These are phyloP conservation scores for Didymella exigua DNA, from an alignment of 2,329 filamentous ascomycete genomes.

Conservation along the genomic window DNA sequence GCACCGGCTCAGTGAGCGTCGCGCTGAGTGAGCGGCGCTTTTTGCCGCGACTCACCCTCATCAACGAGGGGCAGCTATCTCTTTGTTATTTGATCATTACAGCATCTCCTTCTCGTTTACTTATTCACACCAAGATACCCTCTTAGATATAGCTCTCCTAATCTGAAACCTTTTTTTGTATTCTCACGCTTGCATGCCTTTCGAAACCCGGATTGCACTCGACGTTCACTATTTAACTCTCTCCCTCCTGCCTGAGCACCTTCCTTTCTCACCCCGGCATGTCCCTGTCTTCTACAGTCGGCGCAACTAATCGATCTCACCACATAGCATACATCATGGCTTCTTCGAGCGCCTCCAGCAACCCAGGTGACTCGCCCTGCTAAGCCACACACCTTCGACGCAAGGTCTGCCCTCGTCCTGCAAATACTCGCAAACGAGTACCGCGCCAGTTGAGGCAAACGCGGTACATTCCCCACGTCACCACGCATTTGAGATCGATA, in stretches of 20 bases:
- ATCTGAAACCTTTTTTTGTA: slow-evolving; percentile 2
- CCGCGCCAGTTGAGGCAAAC: slow-evolving; percentile 33
- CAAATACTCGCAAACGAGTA: slow-evolving; percentile 59
- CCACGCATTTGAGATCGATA: slow-evolving; percentile 37
- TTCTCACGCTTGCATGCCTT: not conserved
- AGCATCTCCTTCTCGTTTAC: slow-evolving; percentile 6
- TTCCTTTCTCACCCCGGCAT: too few relatives aligned
- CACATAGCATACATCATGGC: too few relatives aligned
- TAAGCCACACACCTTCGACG: slow-evolving; percentile 62
- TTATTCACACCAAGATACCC: slow-evolving; percentile 22
- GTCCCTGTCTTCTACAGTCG: slow-evolving; percentile 53
- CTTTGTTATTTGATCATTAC: not conserved
- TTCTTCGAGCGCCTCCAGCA: slow-evolving; percentile 52
- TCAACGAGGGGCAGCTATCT: not conserved
- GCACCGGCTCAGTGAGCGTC: not conserved
- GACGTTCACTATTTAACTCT: too few relatives aligned
- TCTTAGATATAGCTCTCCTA: slow-evolving; percentile 18
- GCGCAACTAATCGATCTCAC: slow-evolving; percentile 61
- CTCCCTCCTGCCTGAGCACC: too few relatives aligned
- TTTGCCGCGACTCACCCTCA: not conserved
- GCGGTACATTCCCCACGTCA: slow-evolving; percentile 23
- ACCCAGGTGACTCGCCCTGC: slow-evolving; percentile 54
- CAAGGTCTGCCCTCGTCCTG: slow-evolving; percentile 59
- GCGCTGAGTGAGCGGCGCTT: not conserved
- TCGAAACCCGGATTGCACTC: too few relatives aligned